Evolutionary conservation across 139 green algal species (phyloP).

Genomic region (Astrephomene gubernaculifera): DNA sequence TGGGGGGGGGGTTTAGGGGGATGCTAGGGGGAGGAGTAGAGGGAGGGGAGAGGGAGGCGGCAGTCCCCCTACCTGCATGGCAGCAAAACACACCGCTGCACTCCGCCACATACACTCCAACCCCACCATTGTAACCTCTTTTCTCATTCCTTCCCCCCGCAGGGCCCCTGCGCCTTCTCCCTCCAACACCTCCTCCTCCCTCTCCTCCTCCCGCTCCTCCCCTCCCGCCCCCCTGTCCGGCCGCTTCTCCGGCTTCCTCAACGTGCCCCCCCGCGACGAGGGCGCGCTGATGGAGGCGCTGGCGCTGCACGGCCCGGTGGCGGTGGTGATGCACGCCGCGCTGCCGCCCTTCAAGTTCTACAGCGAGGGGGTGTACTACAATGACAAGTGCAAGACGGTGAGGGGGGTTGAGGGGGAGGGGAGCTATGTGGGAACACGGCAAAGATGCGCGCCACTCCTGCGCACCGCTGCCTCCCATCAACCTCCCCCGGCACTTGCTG

Average conservation of each 20-base stretch:
- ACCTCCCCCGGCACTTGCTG: no score
- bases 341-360: slow-evolving; percentile 65
- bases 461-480: no score
- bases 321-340: slow-evolving; percentile 51
- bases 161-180: background rate
- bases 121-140: background rate
- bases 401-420: background rate
- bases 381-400: slow-evolving; percentile 45
- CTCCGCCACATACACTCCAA: background rate
- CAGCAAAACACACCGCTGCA: background rate
- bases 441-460: no score
- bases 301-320: slow-evolving; percentile 57
- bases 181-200: background rate
- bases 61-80: background rate
- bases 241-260: slow-evolving; percentile 20
- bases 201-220: background rate
- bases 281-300: slow-evolving; percentile 66
- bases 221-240: background rate
- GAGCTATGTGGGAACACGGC: no score
- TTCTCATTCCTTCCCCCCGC: background rate
- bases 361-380: slow-evolving; percentile 54
- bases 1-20: background rate
- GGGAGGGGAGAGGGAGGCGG: background rate
- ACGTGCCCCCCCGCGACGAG: slow-evolving; percentile 36
- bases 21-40: background rate